Evolutionary conservation across 2,329 filamentous ascomycete genomes (phyloP), one percentile per base, ranked within the genome.

Genomic region (Aspergillus carbonarius): DNA sequence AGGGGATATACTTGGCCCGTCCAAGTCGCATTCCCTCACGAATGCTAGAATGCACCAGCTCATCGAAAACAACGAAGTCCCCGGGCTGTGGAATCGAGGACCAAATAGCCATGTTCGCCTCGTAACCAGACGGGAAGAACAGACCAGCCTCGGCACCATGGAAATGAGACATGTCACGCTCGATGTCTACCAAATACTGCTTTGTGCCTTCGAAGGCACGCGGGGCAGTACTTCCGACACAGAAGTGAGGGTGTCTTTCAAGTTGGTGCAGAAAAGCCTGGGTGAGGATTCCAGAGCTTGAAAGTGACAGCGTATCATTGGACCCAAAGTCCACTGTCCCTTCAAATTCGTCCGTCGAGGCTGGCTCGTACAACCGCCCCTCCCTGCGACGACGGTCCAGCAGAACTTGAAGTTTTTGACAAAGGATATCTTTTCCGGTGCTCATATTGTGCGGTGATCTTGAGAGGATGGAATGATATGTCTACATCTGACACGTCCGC

Each of bases 11-110:
- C 0, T 61, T 68, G 0, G 83, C 84, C 1, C 85, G 78, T 8
- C 82, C 83, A 34, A 84, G 61, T 35, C 78, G 78, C 84, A 90
- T 88, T 0, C 88, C 88, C 67, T 90, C 87, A 58, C 90, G 88
- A 2, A 87, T 85, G 59, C 86, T 89, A 1, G 88, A 88, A 63
- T 90, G 88, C 6, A 90, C 82, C 18, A 86, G 77, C 66, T 85
- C 86, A 59, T 91, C 88, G 61, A 87, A 86, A 0, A 91, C 71
- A 12, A 91, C 76, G 0, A 78, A 67, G 65, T 87, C 84, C 0
- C 78, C 81, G 0, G 69, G 71, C 60, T 82, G 82, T 4, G 83
- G 81, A 1, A 82, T 75, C 42, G 79, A 81, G 15, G 76, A 70
- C 42, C 85, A 81, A 3, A 87, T 69, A 0, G 82, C 84, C 0